A percentile compares a stretch with the other conserved stretches of the same genome.
Evolutionary conservation across 2,329 filamentous ascomycete species (phyloP).

Genomic region (Sporothrix pseudoabietina): DNA sequence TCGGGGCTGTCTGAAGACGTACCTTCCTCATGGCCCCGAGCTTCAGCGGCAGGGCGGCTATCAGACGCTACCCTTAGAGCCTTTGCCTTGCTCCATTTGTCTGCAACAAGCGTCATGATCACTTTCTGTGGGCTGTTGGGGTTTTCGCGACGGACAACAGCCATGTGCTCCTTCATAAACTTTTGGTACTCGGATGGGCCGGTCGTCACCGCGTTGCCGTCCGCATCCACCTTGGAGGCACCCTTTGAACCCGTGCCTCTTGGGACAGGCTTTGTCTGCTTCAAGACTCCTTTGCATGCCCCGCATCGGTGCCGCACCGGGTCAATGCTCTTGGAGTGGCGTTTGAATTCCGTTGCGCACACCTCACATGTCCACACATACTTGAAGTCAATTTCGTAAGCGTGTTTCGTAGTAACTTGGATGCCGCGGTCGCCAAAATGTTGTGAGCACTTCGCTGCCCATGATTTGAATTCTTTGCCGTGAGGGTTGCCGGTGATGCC

Average conservation of each 20-base stretch:
- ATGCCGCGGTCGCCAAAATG: constrained; percentile 66
- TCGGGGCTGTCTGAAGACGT: neutral
- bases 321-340: constrained; percentile 86
- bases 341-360: constrained; percentile 73
- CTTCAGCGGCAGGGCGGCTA: constrained; percentile 33
- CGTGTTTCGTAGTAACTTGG: constrained; percentile 84
- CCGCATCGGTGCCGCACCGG: constrained; percentile 72
- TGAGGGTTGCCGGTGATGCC: constrained; percentile 44
- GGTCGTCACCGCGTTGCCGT: constrained; percentile 23
- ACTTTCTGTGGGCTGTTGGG: constrained; percentile 63
- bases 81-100: constrained; percentile 59
- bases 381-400: constrained; percentile 88
- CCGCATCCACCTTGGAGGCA: neutral
- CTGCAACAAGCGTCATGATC: constrained; percentile 68
- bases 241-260: constrained; percentile 44
- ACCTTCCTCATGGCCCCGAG: constrained; percentile 15
- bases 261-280: constrained; percentile 79
- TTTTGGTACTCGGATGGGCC: constrained; percentile 49
- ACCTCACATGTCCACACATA: constrained; percentile 78
- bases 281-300: constrained; percentile 67
- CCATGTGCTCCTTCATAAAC: constrained; percentile 70
- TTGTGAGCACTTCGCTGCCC: constrained; percentile 46
- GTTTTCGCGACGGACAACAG: constrained; percentile 57
- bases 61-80: constrained; percentile 29
- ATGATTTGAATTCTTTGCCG: constrained; percentile 37